These are phyloP conservation scores for Albizia julibrissin DNA, from an alignment of 306 rosid genomes.

Conservation along the genomic window DNA sequence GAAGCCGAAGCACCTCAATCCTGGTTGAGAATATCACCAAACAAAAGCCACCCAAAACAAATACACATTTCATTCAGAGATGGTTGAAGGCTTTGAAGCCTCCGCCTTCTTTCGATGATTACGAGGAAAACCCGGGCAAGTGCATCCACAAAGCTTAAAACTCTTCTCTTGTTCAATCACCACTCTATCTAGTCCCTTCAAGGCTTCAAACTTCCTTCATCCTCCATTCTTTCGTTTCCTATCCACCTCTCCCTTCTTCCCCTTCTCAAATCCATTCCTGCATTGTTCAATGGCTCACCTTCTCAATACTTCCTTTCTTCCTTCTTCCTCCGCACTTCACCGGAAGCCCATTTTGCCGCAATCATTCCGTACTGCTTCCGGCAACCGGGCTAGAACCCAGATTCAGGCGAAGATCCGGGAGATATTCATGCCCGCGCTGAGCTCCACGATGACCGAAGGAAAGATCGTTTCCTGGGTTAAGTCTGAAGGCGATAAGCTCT, in stretches of 20 bases:
- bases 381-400: background rate
- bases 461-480: constrained; percentile 95
- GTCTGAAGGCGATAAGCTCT: constrained; percentile 90
- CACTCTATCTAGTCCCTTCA: background rate
- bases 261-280: background rate
- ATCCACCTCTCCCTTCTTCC: background rate
- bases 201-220: background rate
- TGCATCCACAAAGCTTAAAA: background rate
- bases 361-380: background rate
- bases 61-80: constrained; percentile 26
- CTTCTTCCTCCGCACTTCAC: constrained; percentile 45
- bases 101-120: constrained; percentile 86
- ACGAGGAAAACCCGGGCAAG: constrained; percentile 44
- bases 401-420: constrained; percentile 91
- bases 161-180: background rate
- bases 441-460: constrained; percentile 98
- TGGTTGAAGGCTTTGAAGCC: constrained; percentile 50
- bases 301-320: constrained; percentile 64
- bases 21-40: no score
- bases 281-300: constrained; percentile 71
- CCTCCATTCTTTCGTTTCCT: background rate
- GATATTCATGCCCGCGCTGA: constrained; percentile 97
- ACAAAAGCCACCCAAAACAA: background rate
- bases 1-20: no score
- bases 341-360: constrained; percentile 6